Evolutionary conservation across 371 early-diverging fungal species (phyloP).

Genomic region (Paraphysoderma sedebokerense): DNA sequence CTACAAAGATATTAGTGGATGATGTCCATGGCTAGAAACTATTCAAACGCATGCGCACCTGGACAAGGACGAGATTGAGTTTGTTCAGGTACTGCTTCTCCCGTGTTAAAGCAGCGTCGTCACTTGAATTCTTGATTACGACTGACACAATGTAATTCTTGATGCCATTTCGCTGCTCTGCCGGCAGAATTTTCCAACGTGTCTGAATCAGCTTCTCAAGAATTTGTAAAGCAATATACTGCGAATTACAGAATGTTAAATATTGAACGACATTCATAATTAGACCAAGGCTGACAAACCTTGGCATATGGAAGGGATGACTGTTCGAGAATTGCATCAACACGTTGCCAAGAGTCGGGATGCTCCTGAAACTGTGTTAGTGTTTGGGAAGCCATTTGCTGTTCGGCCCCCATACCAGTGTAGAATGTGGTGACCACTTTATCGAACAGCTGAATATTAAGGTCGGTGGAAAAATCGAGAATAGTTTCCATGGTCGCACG

Average conservation of each 20-base stretch:
- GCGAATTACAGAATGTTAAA: slow-evolving; percentile 3
- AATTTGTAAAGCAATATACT: slow-evolving; percentile 94
- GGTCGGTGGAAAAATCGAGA: slow-evolving; percentile 75
- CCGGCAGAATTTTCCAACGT: slow-evolving; percentile 89
- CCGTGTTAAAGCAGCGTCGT: slow-evolving; percentile 45
- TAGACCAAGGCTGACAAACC: slow-evolving; percentile 26
- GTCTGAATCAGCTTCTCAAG: slow-evolving; percentile 94
- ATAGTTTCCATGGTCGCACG: slow-evolving; percentile 44
- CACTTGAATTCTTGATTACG: slow-evolving; percentile 74
- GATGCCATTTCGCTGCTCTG: slow-evolving; percentile 82
- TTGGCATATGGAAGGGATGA: slow-evolving; percentile 69
- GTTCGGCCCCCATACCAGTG: slow-evolving; percentile 53
- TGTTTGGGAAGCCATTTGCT: slow-evolving; percentile 57
- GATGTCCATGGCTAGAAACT: background rate
- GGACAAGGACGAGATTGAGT: slow-evolving; percentile 86
- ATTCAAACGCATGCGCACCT: slow-evolving; percentile 20
- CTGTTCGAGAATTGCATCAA: slow-evolving; percentile 82
- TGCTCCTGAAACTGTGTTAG: slow-evolving; percentile 91
- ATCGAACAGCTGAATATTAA: slow-evolving; percentile 77
- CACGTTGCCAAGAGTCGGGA: slow-evolving; percentile 92
- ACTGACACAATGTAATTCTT: slow-evolving; percentile 80
- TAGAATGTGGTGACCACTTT: slow-evolving; percentile 67
- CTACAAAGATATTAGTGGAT: slow-evolving; percentile 23
- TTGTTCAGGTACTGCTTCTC: slow-evolving; percentile 63
- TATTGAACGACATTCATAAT: background rate